phyloP scores from a whole-genome alignment of 176 grass and related monocot species.

The Phoenix dactylifera region DNA sequence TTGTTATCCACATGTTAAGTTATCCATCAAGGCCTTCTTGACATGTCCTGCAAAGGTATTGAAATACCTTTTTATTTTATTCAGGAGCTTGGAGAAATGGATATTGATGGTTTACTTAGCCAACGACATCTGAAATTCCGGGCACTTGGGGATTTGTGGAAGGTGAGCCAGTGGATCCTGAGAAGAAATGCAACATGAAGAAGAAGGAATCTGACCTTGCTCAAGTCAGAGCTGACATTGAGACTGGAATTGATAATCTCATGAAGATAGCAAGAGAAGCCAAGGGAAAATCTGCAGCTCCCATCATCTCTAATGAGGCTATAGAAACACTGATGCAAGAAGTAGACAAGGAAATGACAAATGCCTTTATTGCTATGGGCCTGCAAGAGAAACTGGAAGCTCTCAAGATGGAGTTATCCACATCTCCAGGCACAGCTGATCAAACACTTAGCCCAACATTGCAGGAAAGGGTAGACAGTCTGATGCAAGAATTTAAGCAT shows the following conservation, averaged over 20 bases:
- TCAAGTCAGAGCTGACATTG: slow-evolving; percentile 13
- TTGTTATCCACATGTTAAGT: neutral
- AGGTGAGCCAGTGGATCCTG: slow-evolving; percentile 15
- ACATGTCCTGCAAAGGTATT: neutral
- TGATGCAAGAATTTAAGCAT: slow-evolving; percentile 16
- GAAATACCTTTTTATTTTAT: neutral
- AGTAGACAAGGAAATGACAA: slow-evolving; percentile 24
- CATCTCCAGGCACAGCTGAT: neutral
- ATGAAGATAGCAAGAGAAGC: slow-evolving; percentile 1
- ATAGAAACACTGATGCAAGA: slow-evolving; percentile 9
- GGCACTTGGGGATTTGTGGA: slow-evolving; percentile 13
- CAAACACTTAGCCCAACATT: slow-evolving; percentile 8
- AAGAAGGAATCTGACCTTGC: slow-evolving; percentile 16
- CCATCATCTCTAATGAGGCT: slow-evolving; percentile 2
- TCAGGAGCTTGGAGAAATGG: slow-evolving; percentile 19
- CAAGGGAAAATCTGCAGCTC: slow-evolving; percentile 2
- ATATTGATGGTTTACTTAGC: slow-evolving; percentile 14
- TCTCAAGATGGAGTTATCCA: slow-evolving; percentile 17
- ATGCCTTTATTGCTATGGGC: slow-evolving; percentile 17
- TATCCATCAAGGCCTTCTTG: neutral
- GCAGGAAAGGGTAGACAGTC: slow-evolving; percentile 12
- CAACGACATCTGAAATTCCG: slow-evolving; percentile 15
- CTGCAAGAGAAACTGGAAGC: slow-evolving; percentile 20
- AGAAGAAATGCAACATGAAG: slow-evolving; percentile 18
- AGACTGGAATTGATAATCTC: slow-evolving; percentile 8